phyloP scores from a whole-genome alignment of 1,284 basidiomycete genomes.

The Naganishia sp. region DNA sequence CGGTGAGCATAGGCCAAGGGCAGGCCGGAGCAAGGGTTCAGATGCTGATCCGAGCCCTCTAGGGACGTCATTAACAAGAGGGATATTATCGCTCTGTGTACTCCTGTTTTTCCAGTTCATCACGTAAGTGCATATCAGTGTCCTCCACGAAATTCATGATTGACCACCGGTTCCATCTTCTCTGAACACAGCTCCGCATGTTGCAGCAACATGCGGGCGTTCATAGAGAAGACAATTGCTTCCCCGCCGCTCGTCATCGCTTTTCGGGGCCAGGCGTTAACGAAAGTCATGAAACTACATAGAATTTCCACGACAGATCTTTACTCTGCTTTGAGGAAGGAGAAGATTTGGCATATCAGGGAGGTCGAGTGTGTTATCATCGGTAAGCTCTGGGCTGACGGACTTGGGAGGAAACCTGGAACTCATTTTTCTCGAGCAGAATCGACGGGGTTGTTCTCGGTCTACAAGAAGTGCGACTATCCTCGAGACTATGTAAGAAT shows the following conservation, averaged over 20 bases:
- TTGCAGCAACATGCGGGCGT: too few species aligned
- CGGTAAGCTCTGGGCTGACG: slow-evolving; percentile 17
- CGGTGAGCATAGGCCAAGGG: neutral
- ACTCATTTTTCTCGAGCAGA: slow-evolving; percentile 25
- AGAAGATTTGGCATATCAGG: slow-evolving; percentile 33
- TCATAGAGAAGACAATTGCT: slow-evolving; percentile 18
- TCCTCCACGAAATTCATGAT: too few species aligned
- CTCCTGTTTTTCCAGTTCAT: slow-evolving; percentile 35
- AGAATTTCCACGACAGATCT: slow-evolving; percentile 17
- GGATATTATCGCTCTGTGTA: slow-evolving; percentile 30
- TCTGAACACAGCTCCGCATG: too few species aligned
- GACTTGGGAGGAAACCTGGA: neutral
- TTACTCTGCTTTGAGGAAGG: slow-evolving; percentile 33
- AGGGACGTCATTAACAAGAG: slow-evolving; percentile 34
- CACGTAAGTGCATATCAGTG: slow-evolving; percentile 27
- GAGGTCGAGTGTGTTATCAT: slow-evolving; percentile 36
- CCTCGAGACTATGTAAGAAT: slow-evolving; percentile 28
- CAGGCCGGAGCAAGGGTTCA: too few species aligned
- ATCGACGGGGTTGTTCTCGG: slow-evolving; percentile 35
- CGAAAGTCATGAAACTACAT: slow-evolving; percentile 35
- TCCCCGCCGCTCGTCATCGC: slow-evolving; percentile 37
- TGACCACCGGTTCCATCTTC: too few species aligned
- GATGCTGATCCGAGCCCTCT: neutral
- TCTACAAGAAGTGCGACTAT: slow-evolving; percentile 33
- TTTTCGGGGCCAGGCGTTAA: slow-evolving; percentile 34